A percentile compares a stretch with the other conserved stretches of the same genome.
These are phyloP conservation scores for Lactarius pseudohatsudake DNA, from an alignment of 768 basidiomycete genomes.

Conservation along the genomic window DNA sequence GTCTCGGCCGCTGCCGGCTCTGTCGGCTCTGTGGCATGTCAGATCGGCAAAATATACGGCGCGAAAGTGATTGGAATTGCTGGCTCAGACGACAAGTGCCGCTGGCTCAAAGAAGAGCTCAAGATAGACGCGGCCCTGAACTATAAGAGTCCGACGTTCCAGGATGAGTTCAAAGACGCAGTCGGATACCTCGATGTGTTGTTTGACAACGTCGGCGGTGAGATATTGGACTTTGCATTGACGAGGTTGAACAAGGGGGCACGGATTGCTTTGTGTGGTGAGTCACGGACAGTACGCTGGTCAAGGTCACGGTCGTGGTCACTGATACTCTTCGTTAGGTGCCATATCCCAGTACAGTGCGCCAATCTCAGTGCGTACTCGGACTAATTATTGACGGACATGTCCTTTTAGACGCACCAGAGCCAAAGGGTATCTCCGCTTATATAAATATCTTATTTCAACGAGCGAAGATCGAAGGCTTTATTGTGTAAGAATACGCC, in stretches of 20 bases:
- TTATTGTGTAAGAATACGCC: constrained; percentile 61
- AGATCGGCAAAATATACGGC: constrained; percentile 75
- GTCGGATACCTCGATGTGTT: constrained; percentile 81
- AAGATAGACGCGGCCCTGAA: constrained; percentile 83
- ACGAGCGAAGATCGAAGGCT: constrained; percentile 81
- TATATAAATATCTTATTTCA: constrained; percentile 72
- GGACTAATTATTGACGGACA: not conserved
- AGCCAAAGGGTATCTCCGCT: constrained; percentile 63
- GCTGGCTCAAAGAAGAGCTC: constrained; percentile 80
- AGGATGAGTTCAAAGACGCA: constrained; percentile 62
- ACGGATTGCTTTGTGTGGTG: constrained; percentile 79
- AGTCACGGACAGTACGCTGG: constrained; percentile 31
- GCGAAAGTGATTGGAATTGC: constrained; percentile 88
- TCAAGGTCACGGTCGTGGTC: not conserved
- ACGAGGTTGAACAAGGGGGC: constrained; percentile 74
- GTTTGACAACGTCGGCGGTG: constrained; percentile 83
- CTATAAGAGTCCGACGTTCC: constrained; percentile 80
- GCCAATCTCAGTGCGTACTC: constrained; percentile 29
- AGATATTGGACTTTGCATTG: constrained; percentile 78
- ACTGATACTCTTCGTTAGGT: constrained; percentile 42
- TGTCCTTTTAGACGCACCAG: constrained; percentile 46
- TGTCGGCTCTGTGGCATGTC: constrained; percentile 81
- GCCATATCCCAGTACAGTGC: constrained; percentile 84
- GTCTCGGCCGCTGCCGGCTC: constrained; percentile 92
- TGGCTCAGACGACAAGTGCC: constrained; percentile 79